Percentiles rank a stretch among this genome's conserved stretches.
Evolutionary conservation across 345 rosid genomes (phyloP).

Genomic region (Salix suchowensis): DNA sequence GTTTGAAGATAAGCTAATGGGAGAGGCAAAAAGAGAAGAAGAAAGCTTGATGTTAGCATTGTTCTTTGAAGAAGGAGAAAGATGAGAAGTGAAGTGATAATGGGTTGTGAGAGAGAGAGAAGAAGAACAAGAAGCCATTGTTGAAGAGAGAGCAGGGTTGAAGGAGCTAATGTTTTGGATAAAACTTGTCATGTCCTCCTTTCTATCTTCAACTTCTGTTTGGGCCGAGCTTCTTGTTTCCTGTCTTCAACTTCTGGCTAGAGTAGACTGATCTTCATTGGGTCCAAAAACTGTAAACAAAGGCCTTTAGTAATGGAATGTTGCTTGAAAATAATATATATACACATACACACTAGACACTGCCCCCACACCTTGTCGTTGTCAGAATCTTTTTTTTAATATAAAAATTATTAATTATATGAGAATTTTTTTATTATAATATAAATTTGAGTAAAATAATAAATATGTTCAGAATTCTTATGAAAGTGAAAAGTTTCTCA

Average conservation of each 20-base stretch:
- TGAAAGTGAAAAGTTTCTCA: too few relatives aligned
- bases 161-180: conserved; percentile 23
- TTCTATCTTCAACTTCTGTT: not conserved
- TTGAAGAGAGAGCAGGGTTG: conserved; percentile 14
- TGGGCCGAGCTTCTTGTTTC: not conserved
- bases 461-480: too few relatives aligned
- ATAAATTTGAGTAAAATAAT: too few relatives aligned
- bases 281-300: not conserved
- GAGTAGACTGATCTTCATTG: not conserved
- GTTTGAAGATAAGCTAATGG: conserved; percentile 44
- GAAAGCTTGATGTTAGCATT: conserved; percentile 28
- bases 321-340: too few relatives aligned
- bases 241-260: not conserved
- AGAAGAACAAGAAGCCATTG: conserved; percentile 13
- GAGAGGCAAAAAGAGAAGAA: conserved; percentile 36
- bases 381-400: too few relatives aligned
- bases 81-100: not conserved
- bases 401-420: too few relatives aligned
- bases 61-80: not conserved
- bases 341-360: too few relatives aligned
- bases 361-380: too few relatives aligned
- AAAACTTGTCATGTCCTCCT: conserved; percentile 7
- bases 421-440: too few relatives aligned
- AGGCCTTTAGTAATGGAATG: too few relatives aligned
- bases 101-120: conserved; percentile 7